Conservation (phyloP, 352 stramenopile genomes). For the Phytopythium boreale region DNA sequence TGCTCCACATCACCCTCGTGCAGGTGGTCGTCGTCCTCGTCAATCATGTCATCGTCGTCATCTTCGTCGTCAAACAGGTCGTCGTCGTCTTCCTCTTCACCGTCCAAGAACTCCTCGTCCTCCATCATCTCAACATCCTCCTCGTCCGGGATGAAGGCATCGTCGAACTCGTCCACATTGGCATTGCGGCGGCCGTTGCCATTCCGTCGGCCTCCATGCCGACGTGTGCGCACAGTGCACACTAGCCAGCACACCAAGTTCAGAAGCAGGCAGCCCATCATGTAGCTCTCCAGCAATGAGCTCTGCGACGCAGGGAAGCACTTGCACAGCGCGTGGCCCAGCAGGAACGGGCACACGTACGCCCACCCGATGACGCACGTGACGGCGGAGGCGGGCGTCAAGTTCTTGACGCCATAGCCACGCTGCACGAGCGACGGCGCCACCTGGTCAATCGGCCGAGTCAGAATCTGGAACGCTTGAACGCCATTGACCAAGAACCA, state of each 20-base stretch:
- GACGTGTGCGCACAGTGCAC: slow-evolving; percentile 65
- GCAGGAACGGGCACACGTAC: slow-evolving; percentile 63
- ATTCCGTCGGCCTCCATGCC: slow-evolving; percentile 26
- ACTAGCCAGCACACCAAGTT: slow-evolving; percentile 73
- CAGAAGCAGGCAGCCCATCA: slow-evolving; percentile 72
- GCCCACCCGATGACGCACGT: slow-evolving; percentile 58
- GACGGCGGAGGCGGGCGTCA: slow-evolving; percentile 51
- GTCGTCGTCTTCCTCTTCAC: slow-evolving; percentile 33
- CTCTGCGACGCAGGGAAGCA: slow-evolving; percentile 46
- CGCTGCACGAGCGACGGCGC: slow-evolving; percentile 48
- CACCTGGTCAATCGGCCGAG: slow-evolving; percentile 56
- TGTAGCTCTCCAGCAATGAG: slow-evolving; percentile 60
- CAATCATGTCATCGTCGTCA: slow-evolving; percentile 33
- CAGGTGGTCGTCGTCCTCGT: slow-evolving; percentile 36
- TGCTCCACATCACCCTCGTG: slow-evolving; percentile 32
- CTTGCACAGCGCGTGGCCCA: slow-evolving; percentile 58
- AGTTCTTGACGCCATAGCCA: slow-evolving; percentile 73
- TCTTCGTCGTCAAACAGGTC: slow-evolving; percentile 31
- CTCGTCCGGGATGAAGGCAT: slow-evolving; percentile 16
- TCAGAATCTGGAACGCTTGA: slow-evolving; percentile 57
- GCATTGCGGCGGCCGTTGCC: slow-evolving; percentile 10
- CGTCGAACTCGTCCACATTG: slow-evolving; percentile 17
- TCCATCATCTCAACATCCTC: slow-evolving; percentile 9
- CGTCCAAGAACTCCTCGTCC: slow-evolving; percentile 26
- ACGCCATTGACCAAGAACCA: slow-evolving; percentile 73